phyloP scores from a whole-genome alignment of 2,329 filamentous ascomycete genomes.

The Zymoseptoria crescenta region DNA sequence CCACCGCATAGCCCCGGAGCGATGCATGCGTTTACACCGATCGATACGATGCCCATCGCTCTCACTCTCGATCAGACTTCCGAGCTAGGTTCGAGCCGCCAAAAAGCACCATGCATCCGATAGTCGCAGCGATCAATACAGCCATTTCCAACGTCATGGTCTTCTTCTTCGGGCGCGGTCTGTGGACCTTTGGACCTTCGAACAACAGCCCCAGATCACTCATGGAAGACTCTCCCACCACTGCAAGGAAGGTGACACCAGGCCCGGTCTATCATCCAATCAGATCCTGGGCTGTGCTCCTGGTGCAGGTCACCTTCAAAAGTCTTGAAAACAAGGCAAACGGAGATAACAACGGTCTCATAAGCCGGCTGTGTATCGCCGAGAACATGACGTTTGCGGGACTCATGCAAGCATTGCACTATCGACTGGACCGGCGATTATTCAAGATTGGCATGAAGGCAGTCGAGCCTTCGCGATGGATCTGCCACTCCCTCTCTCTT shows the following conservation, averaged over 20 bases:
- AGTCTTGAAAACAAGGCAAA: not conserved
- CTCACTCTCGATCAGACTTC: not conserved
- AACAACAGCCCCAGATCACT: not conserved
- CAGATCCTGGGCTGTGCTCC: not conserved
- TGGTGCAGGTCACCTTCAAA: not conserved
- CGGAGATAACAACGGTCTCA: not conserved
- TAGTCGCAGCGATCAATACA: not conserved
- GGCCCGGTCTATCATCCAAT: not conserved
- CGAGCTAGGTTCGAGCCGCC: not conserved
- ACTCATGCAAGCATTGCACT: not conserved
- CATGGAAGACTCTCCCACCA: not conserved
- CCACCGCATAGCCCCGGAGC: not conserved
- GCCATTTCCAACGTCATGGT: not conserved
- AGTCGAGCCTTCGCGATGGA: not conserved
- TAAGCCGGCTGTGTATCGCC: not conserved
- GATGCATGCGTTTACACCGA: not conserved
- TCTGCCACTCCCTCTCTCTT: not conserved
- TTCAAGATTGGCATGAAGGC: not conserved
- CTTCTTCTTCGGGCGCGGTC: not conserved
- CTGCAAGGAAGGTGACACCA: not conserved
- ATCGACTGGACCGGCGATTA: not conserved
- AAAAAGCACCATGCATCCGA: not conserved
- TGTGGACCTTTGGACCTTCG: not conserved
- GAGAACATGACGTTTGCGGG: not conserved
- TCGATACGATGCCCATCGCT: not conserved